phyloP scores from a whole-genome alignment of 768 basidiomycete species.

The Russula compacta region DNA sequence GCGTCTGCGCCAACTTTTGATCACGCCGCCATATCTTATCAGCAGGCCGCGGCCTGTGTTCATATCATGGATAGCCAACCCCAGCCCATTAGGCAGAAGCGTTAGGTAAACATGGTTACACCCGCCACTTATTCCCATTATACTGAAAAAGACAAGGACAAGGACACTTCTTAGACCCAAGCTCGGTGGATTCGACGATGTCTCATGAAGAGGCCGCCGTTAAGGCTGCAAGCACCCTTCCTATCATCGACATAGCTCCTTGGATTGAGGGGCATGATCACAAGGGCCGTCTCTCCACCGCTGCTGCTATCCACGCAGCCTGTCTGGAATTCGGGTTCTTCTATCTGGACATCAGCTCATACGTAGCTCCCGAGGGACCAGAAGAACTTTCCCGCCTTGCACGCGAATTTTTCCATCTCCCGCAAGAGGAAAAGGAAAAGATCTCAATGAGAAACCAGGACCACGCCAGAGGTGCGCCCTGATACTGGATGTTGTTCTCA shows the following conservation, averaged over 20 bases:
- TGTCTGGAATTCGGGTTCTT: constrained; percentile 83
- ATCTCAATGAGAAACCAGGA: constrained; percentile 64
- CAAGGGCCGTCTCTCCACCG: constrained; percentile 36
- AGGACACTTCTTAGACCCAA: too few relatives aligned
- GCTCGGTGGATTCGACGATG: background rate
- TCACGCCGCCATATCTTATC: background rate
- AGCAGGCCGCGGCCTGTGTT: too few relatives aligned
- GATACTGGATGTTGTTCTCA: background rate
- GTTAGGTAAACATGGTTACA: too few relatives aligned
- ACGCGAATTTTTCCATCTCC: constrained; percentile 60
- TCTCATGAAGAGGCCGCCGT: background rate
- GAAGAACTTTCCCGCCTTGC: constrained; percentile 58
- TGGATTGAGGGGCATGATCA: constrained; percentile 37
- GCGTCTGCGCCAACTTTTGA: too few relatives aligned
- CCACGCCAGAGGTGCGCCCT: constrained; percentile 60
- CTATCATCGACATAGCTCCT: constrained; percentile 66
- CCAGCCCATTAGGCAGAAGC: too few relatives aligned
- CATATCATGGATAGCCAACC: too few relatives aligned
- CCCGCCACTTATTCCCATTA: too few relatives aligned
- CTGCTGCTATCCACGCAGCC: constrained; percentile 56
- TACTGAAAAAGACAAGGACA: background rate
- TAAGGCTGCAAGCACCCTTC: constrained; percentile 32
- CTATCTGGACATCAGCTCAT: constrained; percentile 66
- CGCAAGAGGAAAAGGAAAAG: constrained; percentile 52
- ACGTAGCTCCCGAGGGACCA: constrained; percentile 46